Evolutionary conservation across 495 filamentous ascomycete genomes (phyloP).

Genomic region (Apodospora peruviana): DNA sequence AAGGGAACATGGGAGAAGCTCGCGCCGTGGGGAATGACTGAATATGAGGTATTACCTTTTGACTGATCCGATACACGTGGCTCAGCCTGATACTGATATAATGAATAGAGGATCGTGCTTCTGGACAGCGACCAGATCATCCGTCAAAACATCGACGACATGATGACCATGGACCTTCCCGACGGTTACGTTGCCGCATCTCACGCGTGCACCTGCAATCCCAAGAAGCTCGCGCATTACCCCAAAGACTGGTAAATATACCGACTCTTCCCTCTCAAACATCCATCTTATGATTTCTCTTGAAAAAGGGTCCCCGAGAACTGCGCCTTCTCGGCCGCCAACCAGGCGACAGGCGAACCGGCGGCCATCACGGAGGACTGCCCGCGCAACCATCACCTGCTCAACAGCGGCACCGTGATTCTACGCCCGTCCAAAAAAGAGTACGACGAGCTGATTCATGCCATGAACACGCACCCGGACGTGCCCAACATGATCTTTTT

Average conservation of each 20-base stretch:
- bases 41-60: slow-evolving; percentile 19
- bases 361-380: slow-evolving; percentile 24
- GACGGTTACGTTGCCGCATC: slow-evolving; percentile 28
- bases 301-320: slow-evolving; percentile 31
- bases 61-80: background rate
- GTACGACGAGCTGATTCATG: slow-evolving; percentile 28
- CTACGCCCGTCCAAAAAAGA: slow-evolving; percentile 26
- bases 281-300: too few relatives aligned
- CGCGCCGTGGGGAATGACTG: slow-evolving; percentile 35
- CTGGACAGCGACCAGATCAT: slow-evolving; percentile 36
- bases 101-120: slow-evolving; percentile 28
- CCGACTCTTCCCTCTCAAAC: too few relatives aligned
- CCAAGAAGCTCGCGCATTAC: slow-evolving; percentile 32
- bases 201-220: slow-evolving; percentile 35
- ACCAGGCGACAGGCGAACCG: slow-evolving; percentile 29
- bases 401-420: slow-evolving; percentile 36
- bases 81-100: too few relatives aligned
- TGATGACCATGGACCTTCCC: slow-evolving; percentile 34
- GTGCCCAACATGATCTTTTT: slow-evolving; percentile 37
- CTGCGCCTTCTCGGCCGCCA: slow-evolving; percentile 33
- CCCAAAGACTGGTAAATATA: slow-evolving; percentile 31
- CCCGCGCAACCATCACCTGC: slow-evolving; percentile 33
- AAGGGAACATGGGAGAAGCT: slow-evolving; percentile 40
- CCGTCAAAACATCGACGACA: slow-evolving; percentile 35
- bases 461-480: slow-evolving; percentile 38